phyloP scores from a whole-genome alignment of 768 basidiomycete species.

The Boletus tylopilopsis region DNA sequence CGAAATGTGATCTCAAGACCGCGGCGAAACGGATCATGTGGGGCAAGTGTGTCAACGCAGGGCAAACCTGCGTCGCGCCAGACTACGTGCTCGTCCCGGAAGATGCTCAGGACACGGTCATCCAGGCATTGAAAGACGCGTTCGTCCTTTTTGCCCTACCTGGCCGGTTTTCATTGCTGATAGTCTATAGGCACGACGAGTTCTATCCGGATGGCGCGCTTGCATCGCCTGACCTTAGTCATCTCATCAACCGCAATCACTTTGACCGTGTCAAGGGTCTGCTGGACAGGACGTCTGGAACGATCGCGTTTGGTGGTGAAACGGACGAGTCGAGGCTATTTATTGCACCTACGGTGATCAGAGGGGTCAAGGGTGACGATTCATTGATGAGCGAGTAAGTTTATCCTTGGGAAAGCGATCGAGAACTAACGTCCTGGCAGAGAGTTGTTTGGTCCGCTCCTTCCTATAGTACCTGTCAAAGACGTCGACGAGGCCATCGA shows the following conservation, averaged over 20 bases:
- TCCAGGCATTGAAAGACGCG: constrained; percentile 41
- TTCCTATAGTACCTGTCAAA: constrained; percentile 74
- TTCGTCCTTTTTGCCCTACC: constrained; percentile 29
- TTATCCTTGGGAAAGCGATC: neutral
- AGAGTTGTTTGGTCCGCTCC: constrained; percentile 81
- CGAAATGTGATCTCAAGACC: constrained; percentile 58
- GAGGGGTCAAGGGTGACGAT: constrained; percentile 58
- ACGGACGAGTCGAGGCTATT: constrained; percentile 53
- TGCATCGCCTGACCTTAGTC: constrained; percentile 42
- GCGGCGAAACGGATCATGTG: constrained; percentile 73
- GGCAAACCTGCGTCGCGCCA: constrained; percentile 70
- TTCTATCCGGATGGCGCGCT: constrained; percentile 44
- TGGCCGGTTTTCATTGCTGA: neutral
- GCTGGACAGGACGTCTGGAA: constrained; percentile 65
- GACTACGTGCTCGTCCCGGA: constrained; percentile 50
- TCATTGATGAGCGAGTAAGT: constrained; percentile 74
- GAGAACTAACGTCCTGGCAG: constrained; percentile 32
- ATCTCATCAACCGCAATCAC: constrained; percentile 52
- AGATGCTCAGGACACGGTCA: constrained; percentile 36
- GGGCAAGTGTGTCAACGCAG: constrained; percentile 78
- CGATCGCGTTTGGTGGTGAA: constrained; percentile 60
- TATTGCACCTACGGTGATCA: constrained; percentile 73
- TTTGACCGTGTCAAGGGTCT: constrained; percentile 57
- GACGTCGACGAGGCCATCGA: constrained; percentile 67
- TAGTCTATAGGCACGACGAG: constrained; percentile 18